These are phyloP conservation scores for Trypanosoma cruzi DNA, from an alignment of 208 protist species.

Conservation along the genomic window DNA sequence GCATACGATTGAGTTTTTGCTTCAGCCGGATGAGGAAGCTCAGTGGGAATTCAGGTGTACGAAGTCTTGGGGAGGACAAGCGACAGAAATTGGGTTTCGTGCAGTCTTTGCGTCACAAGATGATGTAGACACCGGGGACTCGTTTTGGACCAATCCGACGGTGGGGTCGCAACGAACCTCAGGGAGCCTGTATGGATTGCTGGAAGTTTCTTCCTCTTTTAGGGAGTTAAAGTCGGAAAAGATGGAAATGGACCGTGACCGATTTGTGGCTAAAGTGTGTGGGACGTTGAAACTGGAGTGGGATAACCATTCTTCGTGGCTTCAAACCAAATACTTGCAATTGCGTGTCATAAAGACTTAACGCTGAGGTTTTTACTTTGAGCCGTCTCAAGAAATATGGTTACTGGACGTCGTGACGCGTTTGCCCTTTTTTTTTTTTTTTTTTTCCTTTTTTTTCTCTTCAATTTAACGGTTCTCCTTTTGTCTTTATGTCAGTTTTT, in stretches of 20 bases:
- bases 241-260: slow-evolving; percentile 29
- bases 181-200: slow-evolving; percentile 1
- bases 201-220: not conserved
- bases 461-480: too few relatives aligned
- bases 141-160: not conserved
- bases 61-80: slow-evolving; percentile 9
- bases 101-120: slow-evolving; percentile 18
- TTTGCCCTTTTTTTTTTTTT: slow-evolving; percentile 19
- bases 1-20: slow-evolving; percentile 31
- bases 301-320: slow-evolving; percentile 51
- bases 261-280: slow-evolving; percentile 23
- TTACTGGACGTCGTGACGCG: not conserved
- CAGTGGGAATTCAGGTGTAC: slow-evolving; percentile 41
- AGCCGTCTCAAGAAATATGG: not conserved
- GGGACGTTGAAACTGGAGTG: slow-evolving; percentile 44
- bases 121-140: not conserved
- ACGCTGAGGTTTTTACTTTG: slow-evolving; percentile 2
- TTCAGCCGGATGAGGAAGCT: slow-evolving; percentile 35
- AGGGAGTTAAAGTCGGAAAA: slow-evolving; percentile 32
- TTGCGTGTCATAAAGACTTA: slow-evolving; percentile 15
- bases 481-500: too few relatives aligned
- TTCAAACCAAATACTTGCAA: slow-evolving; percentile 42
- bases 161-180: not conserved
- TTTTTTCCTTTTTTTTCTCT: too few relatives aligned
- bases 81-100: slow-evolving; percentile 38